These are phyloP conservation scores for Atractiella rhizophila DNA, from an alignment of 768 basidiomycete genomes.

Conservation along the genomic window DNA sequence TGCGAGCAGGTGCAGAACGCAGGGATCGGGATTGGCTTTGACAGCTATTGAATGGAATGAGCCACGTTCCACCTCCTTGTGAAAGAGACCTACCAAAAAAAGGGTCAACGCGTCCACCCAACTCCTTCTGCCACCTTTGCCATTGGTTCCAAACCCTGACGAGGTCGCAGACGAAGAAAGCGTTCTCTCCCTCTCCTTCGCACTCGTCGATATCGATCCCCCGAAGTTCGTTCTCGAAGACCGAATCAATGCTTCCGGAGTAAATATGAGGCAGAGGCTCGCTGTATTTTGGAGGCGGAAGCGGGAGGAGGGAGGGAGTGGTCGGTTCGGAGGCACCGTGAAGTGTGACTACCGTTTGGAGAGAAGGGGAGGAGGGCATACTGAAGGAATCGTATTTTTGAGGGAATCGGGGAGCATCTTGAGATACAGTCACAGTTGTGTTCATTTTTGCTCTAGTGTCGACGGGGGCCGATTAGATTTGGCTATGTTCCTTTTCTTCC, in stretches of 20 bases:
- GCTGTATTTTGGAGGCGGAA: not conserved
- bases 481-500: too few relatives aligned
- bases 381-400: too few relatives aligned
- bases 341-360: too few relatives aligned
- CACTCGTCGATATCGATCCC: conserved; percentile 17
- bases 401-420: too few relatives aligned
- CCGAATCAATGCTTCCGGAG: conserved; percentile 10
- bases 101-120: conserved; percentile 64
- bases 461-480: too few relatives aligned
- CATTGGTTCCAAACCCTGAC: conserved; percentile 64
- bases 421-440: too few relatives aligned
- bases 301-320: too few relatives aligned
- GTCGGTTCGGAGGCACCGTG: too few relatives aligned
- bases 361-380: too few relatives aligned
- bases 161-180: conserved; percentile 90
- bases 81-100: conserved; percentile 49
- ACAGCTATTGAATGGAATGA: conserved; percentile 34
- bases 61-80: conserved; percentile 11
- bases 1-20: conserved; percentile 68
- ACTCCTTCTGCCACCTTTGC: conserved; percentile 45
- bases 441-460: too few relatives aligned
- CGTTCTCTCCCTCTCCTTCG: conserved; percentile 49
- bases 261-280: conserved; percentile 6
- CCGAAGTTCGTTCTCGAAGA: conserved; percentile 9
- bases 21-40: conserved; percentile 95